These are phyloP conservation scores for Typha latifolia DNA, from an alignment of 176 grass and related monocot genomes.

Conservation along the genomic window DNA sequence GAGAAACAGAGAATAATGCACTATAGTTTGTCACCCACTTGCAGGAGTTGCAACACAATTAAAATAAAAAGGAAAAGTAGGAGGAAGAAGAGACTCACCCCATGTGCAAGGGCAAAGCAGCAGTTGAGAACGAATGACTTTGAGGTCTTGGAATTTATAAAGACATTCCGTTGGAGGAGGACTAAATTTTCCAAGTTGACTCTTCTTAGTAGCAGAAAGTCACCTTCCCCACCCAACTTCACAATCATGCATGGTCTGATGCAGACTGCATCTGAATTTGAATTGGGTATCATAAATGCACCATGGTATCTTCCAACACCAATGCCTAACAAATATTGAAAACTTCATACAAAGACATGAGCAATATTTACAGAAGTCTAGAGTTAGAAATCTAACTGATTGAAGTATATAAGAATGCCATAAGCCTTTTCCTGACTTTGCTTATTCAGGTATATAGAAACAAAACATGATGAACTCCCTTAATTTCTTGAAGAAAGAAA, in stretches of 20 bases:
- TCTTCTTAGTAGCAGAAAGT: neutral
- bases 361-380: too few species aligned
- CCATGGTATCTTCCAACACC: neutral
- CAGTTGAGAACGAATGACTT: neutral
- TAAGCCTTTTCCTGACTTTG: too few species aligned
- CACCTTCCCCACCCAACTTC: neutral
- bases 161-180: neutral
- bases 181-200: neutral
- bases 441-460: too few species aligned
- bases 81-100: neutral
- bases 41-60: neutral
- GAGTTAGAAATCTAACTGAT: too few species aligned
- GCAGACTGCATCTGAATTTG: neutral
- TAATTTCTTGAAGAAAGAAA: too few species aligned
- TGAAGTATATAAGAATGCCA: too few species aligned
- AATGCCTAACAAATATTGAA: neutral
- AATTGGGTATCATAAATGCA: neutral
- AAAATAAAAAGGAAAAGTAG: neutral
- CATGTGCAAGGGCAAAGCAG: constrained; percentile 4
- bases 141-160: neutral
- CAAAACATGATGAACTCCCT: too few species aligned
- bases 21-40: neutral
- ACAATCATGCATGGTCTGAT: neutral
- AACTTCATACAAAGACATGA: neutral
- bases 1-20: neutral